Conservation (phyloP, 768 basidiomycete genomes). For the Termitomyces sp. region DNA sequence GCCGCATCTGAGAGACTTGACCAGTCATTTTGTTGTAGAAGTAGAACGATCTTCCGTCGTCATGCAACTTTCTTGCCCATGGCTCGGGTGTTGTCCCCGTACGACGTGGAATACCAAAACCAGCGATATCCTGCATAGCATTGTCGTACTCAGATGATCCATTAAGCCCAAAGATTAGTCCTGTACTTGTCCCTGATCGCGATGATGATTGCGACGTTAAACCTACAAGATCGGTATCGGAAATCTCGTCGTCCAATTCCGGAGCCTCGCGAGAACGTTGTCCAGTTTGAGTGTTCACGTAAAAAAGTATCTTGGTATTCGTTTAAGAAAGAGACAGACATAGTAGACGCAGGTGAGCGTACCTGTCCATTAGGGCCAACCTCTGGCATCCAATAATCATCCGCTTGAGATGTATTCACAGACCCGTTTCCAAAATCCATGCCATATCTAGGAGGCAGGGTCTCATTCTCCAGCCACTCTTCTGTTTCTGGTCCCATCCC, state of each 20-base stretch:
- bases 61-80: slow-evolving; percentile 78
- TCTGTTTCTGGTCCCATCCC: slow-evolving; percentile 36
- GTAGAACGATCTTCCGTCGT: slow-evolving; percentile 78
- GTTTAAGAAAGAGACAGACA: background rate
- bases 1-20: slow-evolving; percentile 63
- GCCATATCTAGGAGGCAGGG: slow-evolving; percentile 27
- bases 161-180: slow-evolving; percentile 40
- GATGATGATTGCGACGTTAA: slow-evolving; percentile 54
- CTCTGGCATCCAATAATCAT: slow-evolving; percentile 90
- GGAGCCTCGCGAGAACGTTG: slow-evolving; percentile 84
- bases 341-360: slow-evolving; percentile 19
- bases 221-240: slow-evolving; percentile 59
- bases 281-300: slow-evolving; percentile 87
- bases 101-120: slow-evolving; percentile 56
- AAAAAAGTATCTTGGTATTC: slow-evolving; percentile 72
- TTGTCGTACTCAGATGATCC: slow-evolving; percentile 31
- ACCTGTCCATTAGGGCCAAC: slow-evolving; percentile 83
- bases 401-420: slow-evolving; percentile 38
- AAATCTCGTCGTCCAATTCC: slow-evolving; percentile 60
- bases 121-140: slow-evolving; percentile 36
- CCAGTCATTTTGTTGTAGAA: slow-evolving; percentile 73
- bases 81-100: slow-evolving; percentile 68
- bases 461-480: slow-evolving; percentile 56
- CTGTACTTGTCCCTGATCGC: slow-evolving; percentile 50
- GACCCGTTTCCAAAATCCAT: slow-evolving; percentile 25